These are phyloP conservation scores for Coleophoma crateriformis DNA, from an alignment of 2,329 filamentous ascomycete genomes.

Conservation along the genomic window DNA sequence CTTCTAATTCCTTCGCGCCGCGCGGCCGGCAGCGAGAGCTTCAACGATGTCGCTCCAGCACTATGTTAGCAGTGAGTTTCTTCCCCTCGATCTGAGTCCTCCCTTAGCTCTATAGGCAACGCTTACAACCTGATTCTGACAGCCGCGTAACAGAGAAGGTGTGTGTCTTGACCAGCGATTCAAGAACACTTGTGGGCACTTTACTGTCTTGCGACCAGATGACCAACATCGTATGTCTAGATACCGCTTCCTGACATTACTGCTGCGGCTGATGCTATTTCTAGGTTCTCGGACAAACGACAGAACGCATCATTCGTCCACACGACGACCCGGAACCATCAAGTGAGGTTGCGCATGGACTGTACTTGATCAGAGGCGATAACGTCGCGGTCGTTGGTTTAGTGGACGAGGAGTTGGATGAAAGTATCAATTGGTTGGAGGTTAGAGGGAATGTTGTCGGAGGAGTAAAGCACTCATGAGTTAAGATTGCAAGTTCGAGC, in stretches of 20 bases:
- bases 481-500: background rate
- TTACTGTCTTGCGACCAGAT: slow-evolving; percentile 83
- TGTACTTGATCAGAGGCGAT: slow-evolving; percentile 91
- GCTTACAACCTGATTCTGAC: slow-evolving; percentile 29
- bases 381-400: slow-evolving; percentile 88
- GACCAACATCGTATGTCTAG: slow-evolving; percentile 68
- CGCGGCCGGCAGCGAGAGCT: slow-evolving; percentile 15
- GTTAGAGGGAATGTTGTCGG: slow-evolving; percentile 82
- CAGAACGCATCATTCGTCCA: slow-evolving; percentile 86
- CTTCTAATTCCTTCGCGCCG: slow-evolving; percentile 11
- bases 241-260: background rate
- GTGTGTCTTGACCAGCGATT: slow-evolving; percentile 85
- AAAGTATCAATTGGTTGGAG: slow-evolving; percentile 86
- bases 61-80: slow-evolving; percentile 46
- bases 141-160: slow-evolving; percentile 67
- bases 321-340: slow-evolving; percentile 79
- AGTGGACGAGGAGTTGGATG: slow-evolving; percentile 84
- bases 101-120: slow-evolving; percentile 7
- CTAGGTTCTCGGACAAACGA: slow-evolving; percentile 71
- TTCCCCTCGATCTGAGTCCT: background rate
- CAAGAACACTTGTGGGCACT: slow-evolving; percentile 76
- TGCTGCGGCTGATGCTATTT: slow-evolving; percentile 2
- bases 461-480: slow-evolving; percentile 68
- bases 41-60: slow-evolving; percentile 43
- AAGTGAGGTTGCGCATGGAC: slow-evolving; percentile 72